A percentile compares a stretch with the other conserved stretches of the same genome.
These are phyloP conservation scores for Phaeosphaeria sp. DNA, from an alignment of 2,329 filamentous ascomycete species.

Conservation along the genomic window DNA sequence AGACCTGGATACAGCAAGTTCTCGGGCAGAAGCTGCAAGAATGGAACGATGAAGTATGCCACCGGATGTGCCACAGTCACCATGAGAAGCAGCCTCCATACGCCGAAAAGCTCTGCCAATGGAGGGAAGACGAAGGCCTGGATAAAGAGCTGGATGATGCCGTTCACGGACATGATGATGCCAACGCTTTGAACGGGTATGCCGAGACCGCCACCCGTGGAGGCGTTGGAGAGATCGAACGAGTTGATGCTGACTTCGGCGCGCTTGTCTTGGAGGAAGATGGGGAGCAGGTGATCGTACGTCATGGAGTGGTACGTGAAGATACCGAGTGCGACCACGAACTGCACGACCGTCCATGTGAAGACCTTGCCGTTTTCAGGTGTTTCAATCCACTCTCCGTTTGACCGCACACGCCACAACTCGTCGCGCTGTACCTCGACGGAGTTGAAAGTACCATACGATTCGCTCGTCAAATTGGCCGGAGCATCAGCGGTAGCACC, in stretches of 20 bases:
- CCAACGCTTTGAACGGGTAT: slow-evolving; percentile 71
- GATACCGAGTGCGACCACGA: slow-evolving; percentile 83
- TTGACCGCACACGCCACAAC: slow-evolving; percentile 58
- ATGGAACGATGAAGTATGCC: slow-evolving; percentile 73
- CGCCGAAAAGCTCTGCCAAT: slow-evolving; percentile 67
- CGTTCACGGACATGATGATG: slow-evolving; percentile 72
- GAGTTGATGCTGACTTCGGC: slow-evolving; percentile 37
- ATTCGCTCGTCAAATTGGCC: slow-evolving; percentile 77
- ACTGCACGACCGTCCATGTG: slow-evolving; percentile 71
- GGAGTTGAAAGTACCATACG: slow-evolving; percentile 75
- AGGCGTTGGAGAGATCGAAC: slow-evolving; percentile 31
- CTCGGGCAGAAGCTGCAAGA: slow-evolving; percentile 65
- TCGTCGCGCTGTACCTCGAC: slow-evolving; percentile 63
- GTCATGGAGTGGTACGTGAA: slow-evolving; percentile 97
- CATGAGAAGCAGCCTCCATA: slow-evolving; percentile 71
- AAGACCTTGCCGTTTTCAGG: slow-evolving; percentile 56
- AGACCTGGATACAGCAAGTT: slow-evolving; percentile 66
- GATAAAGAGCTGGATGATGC: slow-evolving; percentile 73
- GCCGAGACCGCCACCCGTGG: slow-evolving; percentile 67
- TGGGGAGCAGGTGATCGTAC: slow-evolving; percentile 89
- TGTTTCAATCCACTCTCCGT: slow-evolving; percentile 53
- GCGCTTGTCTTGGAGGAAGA: slow-evolving; percentile 85
- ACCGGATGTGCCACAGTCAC: slow-evolving; percentile 72
- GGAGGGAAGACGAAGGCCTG: slow-evolving; percentile 75
- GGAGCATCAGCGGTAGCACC: slow-evolving; percentile 76